phyloP scores from a whole-genome alignment of 2,329 filamentous ascomycete genomes.

The Verticillium nonalfalfae region DNA sequence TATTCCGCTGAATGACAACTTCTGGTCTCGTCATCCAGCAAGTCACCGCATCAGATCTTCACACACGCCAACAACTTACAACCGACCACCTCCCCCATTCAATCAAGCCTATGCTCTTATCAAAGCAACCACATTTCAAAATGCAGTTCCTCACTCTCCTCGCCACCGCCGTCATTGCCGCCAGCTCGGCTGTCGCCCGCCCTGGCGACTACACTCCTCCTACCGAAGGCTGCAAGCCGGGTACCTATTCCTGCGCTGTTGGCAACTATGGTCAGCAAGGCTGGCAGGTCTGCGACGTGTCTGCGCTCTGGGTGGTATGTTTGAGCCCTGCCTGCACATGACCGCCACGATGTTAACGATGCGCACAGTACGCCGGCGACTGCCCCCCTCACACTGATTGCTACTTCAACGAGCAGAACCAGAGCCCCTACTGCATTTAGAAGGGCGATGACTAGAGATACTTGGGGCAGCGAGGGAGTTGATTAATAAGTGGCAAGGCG shows the following conservation, averaged over 20 bases:
- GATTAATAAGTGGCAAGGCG: neutral
- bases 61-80: neutral
- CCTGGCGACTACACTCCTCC: neutral
- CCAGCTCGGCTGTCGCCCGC: constrained; percentile 9
- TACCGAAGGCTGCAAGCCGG: constrained; percentile 21
- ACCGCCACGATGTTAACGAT: neutral
- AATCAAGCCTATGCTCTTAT: neutral
- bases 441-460: neutral
- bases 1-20: neutral
- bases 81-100: neutral
- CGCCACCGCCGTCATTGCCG: constrained; percentile 7
- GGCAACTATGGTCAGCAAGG: constrained; percentile 11
- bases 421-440: constrained; percentile 27
- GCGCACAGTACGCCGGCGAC: constrained; percentile 20
- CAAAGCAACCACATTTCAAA: neutral
- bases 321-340: neutral
- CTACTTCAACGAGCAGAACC: constrained; percentile 25
- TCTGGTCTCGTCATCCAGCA: neutral
- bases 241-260: constrained; percentile 24
- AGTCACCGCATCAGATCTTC: neutral
- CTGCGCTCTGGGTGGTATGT: constrained; percentile 25
- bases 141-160: constrained; percentile 11
- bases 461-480: neutral
- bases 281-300: constrained; percentile 26
- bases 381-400: constrained; percentile 28